Conservation (phyloP, 345 rosid species). For the Populus simonii region DNA sequence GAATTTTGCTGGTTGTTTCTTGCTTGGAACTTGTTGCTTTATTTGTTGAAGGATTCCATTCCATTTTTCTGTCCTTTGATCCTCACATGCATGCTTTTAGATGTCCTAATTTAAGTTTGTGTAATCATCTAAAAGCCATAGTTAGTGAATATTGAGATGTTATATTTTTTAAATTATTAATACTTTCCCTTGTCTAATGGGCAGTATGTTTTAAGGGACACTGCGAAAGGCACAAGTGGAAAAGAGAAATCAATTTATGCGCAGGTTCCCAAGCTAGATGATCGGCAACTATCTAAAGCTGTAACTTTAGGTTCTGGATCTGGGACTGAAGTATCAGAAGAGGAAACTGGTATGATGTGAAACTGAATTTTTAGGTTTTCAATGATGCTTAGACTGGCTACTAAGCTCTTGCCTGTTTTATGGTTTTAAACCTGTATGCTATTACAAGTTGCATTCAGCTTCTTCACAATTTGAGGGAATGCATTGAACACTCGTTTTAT, state of each 20-base stretch:
- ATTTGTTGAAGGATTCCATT: neutral
- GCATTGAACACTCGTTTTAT: neutral
- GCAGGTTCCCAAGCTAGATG: constrained; percentile 47
- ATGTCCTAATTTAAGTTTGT: neutral
- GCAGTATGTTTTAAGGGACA: constrained; percentile 59
- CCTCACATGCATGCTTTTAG: neutral
- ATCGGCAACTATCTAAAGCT: constrained; percentile 41
- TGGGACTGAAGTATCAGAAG: constrained; percentile 41
- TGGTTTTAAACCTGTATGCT: neutral
- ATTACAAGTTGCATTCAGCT: neutral
- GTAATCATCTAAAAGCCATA: neutral
- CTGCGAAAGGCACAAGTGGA: constrained; percentile 35
- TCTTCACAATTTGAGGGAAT: neutral
- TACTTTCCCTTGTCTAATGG: constrained; percentile 18
- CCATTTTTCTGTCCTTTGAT: neutral
- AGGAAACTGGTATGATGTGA: constrained; percentile 44
- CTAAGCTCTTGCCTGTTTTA: neutral
- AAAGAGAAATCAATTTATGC: constrained; percentile 47
- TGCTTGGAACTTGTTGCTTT: neutral
- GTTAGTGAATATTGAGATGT: neutral
- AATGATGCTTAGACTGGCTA: neutral
- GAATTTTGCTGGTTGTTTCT: neutral
- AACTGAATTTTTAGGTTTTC: neutral
- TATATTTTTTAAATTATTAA: constrained; percentile 2
- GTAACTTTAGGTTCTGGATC: constrained; percentile 24